Conservation (phyloP, 129 eudicot species). For the Flaveria brownii region DNA sequence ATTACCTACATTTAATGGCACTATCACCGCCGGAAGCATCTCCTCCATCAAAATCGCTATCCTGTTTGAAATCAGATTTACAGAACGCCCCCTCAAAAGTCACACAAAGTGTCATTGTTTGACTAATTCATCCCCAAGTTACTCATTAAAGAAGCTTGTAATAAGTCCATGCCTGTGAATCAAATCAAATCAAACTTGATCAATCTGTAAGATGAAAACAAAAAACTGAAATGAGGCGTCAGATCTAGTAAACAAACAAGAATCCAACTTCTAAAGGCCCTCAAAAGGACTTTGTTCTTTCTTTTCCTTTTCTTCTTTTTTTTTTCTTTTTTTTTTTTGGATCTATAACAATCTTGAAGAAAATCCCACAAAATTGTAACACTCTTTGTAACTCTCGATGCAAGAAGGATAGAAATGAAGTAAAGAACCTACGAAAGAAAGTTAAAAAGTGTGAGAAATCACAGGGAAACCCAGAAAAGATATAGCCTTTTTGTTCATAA, state of each 20-base stretch:
- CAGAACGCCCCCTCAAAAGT: conserved; percentile 43
- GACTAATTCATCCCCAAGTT: conserved; percentile 53
- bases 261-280: conserved; percentile 38
- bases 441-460: conserved; percentile 53
- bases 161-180: conserved; percentile 34
- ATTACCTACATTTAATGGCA: conserved; percentile 69
- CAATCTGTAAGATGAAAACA: conserved; percentile 7
- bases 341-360: conserved; percentile 6
- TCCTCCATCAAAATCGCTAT: conserved; percentile 71
- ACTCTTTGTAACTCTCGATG: conserved; percentile 32
- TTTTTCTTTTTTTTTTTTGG: too few species aligned
- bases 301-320: not conserved
- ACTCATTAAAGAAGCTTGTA: conserved; percentile 24
- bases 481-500: conserved; percentile 40
- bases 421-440: conserved; percentile 48
- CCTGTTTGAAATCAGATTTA: conserved; percentile 41
- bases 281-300: conserved; percentile 6
- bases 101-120: conserved; percentile 68
- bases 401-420: conserved; percentile 35
- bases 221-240: conserved; percentile 23
- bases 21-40: conserved; percentile 48
- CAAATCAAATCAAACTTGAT: conserved; percentile 16
- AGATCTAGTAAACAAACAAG: conserved; percentile 50
- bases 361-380: conserved; percentile 33
- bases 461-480: conserved; percentile 58